A percentile compares a stretch with the other conserved stretches of the same genome.
Evolutionary conservation across 768 basidiomycete species (phyloP).

Genomic region (Suillus weaverae): DNA sequence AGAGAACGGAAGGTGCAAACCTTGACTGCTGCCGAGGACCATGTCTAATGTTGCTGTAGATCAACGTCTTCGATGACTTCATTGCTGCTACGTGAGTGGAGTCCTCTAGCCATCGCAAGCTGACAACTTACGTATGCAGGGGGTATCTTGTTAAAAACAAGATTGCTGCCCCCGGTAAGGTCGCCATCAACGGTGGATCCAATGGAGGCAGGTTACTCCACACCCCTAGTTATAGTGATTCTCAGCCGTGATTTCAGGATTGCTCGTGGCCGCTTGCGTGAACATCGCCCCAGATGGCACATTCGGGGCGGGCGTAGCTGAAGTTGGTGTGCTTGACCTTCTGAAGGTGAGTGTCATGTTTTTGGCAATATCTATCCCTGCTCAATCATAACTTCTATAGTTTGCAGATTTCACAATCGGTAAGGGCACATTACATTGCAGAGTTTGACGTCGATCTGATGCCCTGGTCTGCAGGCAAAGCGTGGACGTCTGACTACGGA

Average conservation of each 20-base stretch:
- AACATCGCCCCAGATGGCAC: conserved; percentile 76
- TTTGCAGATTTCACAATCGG: conserved; percentile 80
- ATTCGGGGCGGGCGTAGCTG: conserved; percentile 77
- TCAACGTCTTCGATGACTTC: conserved; percentile 81
- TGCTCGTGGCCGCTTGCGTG: conserved; percentile 82
- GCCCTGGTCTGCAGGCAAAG: conserved; percentile 46
- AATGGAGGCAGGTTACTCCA: conserved; percentile 62
- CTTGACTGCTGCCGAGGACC: not conserved
- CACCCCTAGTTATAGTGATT: not conserved
- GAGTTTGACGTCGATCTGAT: conserved; percentile 5
- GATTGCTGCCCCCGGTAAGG: conserved; percentile 65
- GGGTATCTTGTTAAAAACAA: conserved; percentile 73
- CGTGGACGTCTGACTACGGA: conserved; percentile 82
- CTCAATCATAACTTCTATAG: conserved; percentile 30
- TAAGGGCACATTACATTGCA: conserved; percentile 19
- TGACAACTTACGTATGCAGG: conserved; percentile 33
- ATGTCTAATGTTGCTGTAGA: conserved; percentile 35
- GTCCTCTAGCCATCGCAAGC: conserved; percentile 1
- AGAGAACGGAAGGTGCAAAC: conserved; percentile 62
- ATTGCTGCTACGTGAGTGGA: conserved; percentile 69
- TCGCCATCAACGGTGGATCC: conserved; percentile 76
- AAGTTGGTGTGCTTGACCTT: conserved; percentile 81
- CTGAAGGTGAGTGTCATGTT: conserved; percentile 53
- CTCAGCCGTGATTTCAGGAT: conserved; percentile 41
- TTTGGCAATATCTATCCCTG: not conserved